Evolutionary conservation across 352 stramenopile species (phyloP).

Genomic region (Globisporangium spinosum): DNA sequence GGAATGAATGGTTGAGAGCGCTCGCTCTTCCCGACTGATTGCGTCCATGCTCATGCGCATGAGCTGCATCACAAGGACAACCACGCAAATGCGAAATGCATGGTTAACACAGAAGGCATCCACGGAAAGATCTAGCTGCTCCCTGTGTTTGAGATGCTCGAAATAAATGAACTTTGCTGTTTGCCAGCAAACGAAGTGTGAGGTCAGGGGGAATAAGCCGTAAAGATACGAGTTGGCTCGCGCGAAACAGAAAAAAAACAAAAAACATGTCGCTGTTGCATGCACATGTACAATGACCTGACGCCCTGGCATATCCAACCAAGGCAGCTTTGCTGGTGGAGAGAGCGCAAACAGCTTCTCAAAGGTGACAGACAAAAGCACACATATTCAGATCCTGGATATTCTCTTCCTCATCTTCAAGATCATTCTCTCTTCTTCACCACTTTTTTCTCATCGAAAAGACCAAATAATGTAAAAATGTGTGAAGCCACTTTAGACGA

Average conservation of each 20-base stretch:
- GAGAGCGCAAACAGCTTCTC: background rate
- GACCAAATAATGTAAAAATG: background rate
- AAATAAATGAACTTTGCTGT: too few relatives aligned
- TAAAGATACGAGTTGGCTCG: background rate
- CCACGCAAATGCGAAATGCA: background rate
- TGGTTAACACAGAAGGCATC: too few relatives aligned
- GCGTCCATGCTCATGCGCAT: background rate
- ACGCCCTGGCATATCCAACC: background rate
- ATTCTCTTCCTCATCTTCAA: constrained; percentile 1
- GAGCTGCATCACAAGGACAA: background rate
- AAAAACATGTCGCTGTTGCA: background rate
- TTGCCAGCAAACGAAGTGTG: background rate
- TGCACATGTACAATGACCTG: background rate
- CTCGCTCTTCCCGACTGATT: background rate
- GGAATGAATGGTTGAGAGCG: background rate
- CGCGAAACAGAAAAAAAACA: background rate
- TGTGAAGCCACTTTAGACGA: background rate
- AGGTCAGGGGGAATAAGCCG: background rate
- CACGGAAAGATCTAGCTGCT: too few relatives aligned
- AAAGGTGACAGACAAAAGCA: background rate
- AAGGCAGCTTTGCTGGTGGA: background rate
- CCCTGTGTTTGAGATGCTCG: background rate
- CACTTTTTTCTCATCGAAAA: background rate
- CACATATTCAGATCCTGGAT: background rate
- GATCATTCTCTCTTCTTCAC: background rate